phyloP scores from a whole-genome alignment of 345 rosid genomes.

The Syzygium aromaticum region DNA sequence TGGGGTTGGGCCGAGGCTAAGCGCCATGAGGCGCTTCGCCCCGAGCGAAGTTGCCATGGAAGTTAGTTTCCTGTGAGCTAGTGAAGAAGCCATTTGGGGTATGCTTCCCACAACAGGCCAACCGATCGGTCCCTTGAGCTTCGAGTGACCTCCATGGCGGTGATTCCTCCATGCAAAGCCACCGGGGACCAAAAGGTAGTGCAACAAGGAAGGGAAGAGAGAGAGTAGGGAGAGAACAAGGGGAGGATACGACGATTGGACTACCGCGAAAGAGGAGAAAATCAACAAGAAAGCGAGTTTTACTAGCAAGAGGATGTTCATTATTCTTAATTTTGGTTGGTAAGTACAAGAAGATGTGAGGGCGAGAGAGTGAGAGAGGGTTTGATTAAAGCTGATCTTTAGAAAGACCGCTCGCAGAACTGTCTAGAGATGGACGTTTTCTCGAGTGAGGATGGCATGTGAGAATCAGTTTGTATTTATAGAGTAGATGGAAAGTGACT shows the following conservation, averaged over 20 bases:
- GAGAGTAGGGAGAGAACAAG: slow-evolving; percentile 11
- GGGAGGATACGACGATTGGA: slow-evolving; percentile 6
- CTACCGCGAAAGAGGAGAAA: neutral
- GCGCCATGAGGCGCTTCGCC: slow-evolving; percentile 46
- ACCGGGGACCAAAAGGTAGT: slow-evolving; percentile 44
- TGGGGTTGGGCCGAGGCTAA: slow-evolving; percentile 40
- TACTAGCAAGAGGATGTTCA: slow-evolving; percentile 16
- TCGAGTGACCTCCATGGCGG: slow-evolving; percentile 5
- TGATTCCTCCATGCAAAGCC: slow-evolving; percentile 63
- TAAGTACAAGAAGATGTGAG: neutral
- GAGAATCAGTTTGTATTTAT: slow-evolving; percentile 17
- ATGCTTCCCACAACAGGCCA: slow-evolving; percentile 45
- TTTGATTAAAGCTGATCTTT: neutral
- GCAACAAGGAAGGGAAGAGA: slow-evolving; percentile 11
- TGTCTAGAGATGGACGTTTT: slow-evolving; percentile 16
- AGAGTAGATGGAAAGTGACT: slow-evolving; percentile 13
- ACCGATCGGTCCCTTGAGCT: slow-evolving; percentile 41
- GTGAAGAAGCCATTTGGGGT: slow-evolving; percentile 41
- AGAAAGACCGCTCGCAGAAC: neutral
- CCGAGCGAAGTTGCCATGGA: slow-evolving; percentile 28
- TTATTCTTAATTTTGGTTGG: neutral
- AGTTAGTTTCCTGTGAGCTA: slow-evolving; percentile 53
- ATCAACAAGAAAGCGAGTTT: neutral
- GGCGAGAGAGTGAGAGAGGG: neutral
- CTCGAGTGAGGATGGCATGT: slow-evolving; percentile 13